Conservation (phyloP, 108 stramenopile genomes). For the Aurantiochytrium sp. region DNA sequence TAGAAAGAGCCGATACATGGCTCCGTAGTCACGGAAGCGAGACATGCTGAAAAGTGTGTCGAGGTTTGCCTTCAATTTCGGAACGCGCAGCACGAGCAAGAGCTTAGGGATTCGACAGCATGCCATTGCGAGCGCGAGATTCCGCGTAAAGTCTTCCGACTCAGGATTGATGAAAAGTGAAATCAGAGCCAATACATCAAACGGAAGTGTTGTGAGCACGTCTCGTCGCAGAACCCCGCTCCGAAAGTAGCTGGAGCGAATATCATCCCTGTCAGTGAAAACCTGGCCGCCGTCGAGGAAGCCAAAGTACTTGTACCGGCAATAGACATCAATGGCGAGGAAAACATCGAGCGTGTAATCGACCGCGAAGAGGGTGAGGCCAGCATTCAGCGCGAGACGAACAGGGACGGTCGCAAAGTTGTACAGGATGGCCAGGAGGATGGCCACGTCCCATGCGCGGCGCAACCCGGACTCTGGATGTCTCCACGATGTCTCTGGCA, state of each 20-base stretch:
- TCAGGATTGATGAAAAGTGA: background rate
- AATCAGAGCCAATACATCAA: background rate
- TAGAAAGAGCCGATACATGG: background rate
- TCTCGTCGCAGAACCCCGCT: background rate
- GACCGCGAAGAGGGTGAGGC: background rate
- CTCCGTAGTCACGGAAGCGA: background rate
- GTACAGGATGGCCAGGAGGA: slow-evolving; percentile 35
- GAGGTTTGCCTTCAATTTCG: slow-evolving; percentile 13
- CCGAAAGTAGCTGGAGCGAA: slow-evolving; percentile 29
- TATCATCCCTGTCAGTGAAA: slow-evolving; percentile 21
- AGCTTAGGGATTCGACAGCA: slow-evolving; percentile 42
- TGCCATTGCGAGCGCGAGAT: slow-evolving; percentile 18
- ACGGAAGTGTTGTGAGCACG: background rate
- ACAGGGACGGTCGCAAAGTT: slow-evolving; percentile 42
- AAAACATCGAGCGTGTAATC: slow-evolving; percentile 44
- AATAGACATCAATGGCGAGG: slow-evolving; percentile 34
- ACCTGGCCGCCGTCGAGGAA: slow-evolving; percentile 46
- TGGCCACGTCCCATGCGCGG: slow-evolving; percentile 33
- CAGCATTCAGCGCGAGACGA: slow-evolving; percentile 31
- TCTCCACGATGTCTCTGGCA: background rate
- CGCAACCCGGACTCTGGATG: slow-evolving; percentile 29
- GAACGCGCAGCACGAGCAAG: slow-evolving; percentile 27
- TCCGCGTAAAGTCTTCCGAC: background rate
- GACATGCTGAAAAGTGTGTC: slow-evolving; percentile 15
- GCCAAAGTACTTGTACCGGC: slow-evolving; percentile 30